Evolutionary conservation across 2,329 filamentous ascomycete species (phyloP), one percentile per base, ranked within the genome.

Genomic region (Neurospora sp.): DNA sequence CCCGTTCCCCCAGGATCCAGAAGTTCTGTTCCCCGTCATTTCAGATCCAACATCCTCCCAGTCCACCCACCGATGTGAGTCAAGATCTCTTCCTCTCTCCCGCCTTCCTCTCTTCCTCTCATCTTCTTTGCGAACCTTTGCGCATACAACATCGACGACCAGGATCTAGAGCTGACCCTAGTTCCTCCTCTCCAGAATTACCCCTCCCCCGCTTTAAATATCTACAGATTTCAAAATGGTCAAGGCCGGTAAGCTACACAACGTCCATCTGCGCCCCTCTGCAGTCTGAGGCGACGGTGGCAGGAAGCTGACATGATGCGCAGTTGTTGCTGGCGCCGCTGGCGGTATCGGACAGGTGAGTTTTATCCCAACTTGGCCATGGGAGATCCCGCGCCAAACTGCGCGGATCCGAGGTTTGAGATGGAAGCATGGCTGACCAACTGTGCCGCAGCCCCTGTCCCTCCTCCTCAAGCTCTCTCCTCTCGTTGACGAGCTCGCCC

Each of bases 331-430:
- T 84, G 96, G 96, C 84, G 96, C 95, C 81, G 90, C 95, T 82
- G 96, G 96, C 84, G 96, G 96, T 85, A 99, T 99, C 89, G 96
- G 95, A 83, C 95, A 97, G 90, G 94, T 96, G 81, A 78, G 84
- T 80, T 52, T 66, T 68, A 62, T 43, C 38, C 40, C 66, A 38
- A 66, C 4, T 46, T 70, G 68, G 19, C 67, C 17, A 66, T 68
- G 68, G 9, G 40, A 46, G 66, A 62, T 70, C 2, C 15, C 39
- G 39, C 43, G 13, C 33, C 28, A n/a, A 66, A 28, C 66, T 43
- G 43, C 36, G 46, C 52, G 36, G 36, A 46, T 52, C 46, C 69
- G 62, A 70, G 71, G 66, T 70, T 66, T 66, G 58, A 68, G 66
- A 68, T 70, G 73, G 69, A 39, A 66, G 52, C 62, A 43, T 66